Conservation (phyloP, 2,329 filamentous ascomycete genomes). For the Venturia aucupariae region DNA sequence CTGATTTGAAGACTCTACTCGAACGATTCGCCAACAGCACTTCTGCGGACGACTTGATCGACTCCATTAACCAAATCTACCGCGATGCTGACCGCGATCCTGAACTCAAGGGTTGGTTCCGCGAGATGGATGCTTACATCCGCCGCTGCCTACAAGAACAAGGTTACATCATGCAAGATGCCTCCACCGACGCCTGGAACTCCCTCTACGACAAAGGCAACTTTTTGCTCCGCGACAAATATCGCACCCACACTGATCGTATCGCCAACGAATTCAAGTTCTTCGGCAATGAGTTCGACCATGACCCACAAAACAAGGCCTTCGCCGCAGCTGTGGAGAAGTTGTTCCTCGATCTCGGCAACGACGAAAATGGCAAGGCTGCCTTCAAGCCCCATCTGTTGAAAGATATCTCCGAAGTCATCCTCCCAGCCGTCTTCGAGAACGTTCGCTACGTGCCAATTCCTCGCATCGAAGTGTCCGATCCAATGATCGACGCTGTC, state of each 20-base stretch:
- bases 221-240: conserved; percentile 80
- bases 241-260: conserved; percentile 75
- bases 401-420: conserved; percentile 80
- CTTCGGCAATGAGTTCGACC: conserved; percentile 77
- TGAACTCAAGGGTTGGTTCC: conserved; percentile 87
- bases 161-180: conserved; percentile 80
- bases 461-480: conserved; percentile 86
- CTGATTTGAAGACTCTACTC: conserved; percentile 59
- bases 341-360: conserved; percentile 83
- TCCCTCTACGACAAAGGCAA: conserved; percentile 74
- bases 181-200: conserved; percentile 74
- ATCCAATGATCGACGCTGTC: conserved; percentile 73
- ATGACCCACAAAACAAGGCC: conserved; percentile 75
- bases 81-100: conserved; percentile 75
- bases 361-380: conserved; percentile 73
- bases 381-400: conserved; percentile 87
- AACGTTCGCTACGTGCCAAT: conserved; percentile 83
- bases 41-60: conserved; percentile 76
- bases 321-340: conserved; percentile 71
- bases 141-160: conserved; percentile 79
- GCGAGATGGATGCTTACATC: conserved; percentile 63
- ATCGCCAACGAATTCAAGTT: conserved; percentile 88
- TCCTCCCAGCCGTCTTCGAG: conserved; percentile 74
- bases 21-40: conserved; percentile 96
- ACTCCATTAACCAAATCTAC: conserved; percentile 78